Percentiles rank a stretch among this genome's conserved stretches.
These are phyloP conservation scores for Sclerotinia spermophila DNA, from an alignment of 2,329 filamentous ascomycete genomes.

Conservation along the genomic window DNA sequence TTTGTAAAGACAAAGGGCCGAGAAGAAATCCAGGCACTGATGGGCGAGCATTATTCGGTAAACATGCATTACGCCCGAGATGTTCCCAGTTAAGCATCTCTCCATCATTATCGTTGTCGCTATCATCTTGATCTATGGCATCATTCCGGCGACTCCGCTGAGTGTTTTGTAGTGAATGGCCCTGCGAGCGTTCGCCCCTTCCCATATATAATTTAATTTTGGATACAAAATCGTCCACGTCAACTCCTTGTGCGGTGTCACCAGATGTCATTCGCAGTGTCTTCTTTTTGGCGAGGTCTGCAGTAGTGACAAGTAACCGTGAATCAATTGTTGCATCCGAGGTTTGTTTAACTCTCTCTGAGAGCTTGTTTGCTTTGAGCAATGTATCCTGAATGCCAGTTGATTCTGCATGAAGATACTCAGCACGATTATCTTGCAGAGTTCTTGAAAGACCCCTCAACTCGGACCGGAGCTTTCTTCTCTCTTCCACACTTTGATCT, in stretches of 20 bases:
- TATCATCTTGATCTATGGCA: constrained; percentile 46
- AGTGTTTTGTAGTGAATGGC: constrained; percentile 43
- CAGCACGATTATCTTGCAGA: constrained; percentile 63
- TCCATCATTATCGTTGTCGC: constrained; percentile 65
- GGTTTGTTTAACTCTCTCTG: constrained; percentile 75
- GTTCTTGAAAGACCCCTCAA: constrained; percentile 64
- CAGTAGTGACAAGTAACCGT: constrained; percentile 74
- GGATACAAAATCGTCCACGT: constrained; percentile 86
- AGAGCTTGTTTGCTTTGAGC: constrained; percentile 60
- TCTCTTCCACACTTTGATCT: constrained; percentile 72
- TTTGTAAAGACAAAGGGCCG: constrained; percentile 84
- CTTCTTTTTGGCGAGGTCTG: constrained; percentile 77
- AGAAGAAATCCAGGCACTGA: constrained; percentile 79
- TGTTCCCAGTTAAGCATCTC: constrained; percentile 84
- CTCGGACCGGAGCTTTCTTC: constrained; percentile 65
- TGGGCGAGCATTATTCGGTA: constrained; percentile 70
- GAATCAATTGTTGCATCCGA: constrained; percentile 89
- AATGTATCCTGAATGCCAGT: constrained; percentile 64
- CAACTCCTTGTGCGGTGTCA: constrained; percentile 69
- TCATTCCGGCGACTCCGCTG: constrained; percentile 40
- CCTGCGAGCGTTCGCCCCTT: constrained; percentile 55
- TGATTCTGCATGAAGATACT: constrained; percentile 65
- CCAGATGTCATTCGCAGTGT: constrained; percentile 71
- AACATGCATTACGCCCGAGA: constrained; percentile 72
- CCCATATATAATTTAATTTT: constrained; percentile 88